Evolutionary conservation across 345 rosid species (phyloP).

Genomic region (Sonneratia caseolaris): DNA sequence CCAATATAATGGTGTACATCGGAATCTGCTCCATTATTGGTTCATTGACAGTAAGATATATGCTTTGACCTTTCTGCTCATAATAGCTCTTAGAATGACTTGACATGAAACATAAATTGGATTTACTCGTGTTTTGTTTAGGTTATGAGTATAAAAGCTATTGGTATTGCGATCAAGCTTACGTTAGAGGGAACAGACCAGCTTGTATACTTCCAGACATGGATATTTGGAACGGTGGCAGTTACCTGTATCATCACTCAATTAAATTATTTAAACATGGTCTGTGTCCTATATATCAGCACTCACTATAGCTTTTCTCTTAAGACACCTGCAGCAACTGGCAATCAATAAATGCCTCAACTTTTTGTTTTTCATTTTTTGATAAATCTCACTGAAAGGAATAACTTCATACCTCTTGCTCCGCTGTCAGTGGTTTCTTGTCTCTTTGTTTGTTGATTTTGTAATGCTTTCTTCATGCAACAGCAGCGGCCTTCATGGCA

Average conservation of each 20-base stretch:
- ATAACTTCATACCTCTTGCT: neutral
- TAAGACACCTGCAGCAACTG: neutral
- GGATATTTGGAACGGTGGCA: conserved; percentile 71
- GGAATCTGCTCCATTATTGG: conserved; percentile 74
- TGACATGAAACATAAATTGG: neutral
- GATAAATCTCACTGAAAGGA: neutral
- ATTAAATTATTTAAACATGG: conserved; percentile 73
- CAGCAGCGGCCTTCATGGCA: neutral
- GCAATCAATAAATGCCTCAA: neutral
- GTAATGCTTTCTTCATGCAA: neutral
- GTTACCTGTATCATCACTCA: conserved; percentile 62
- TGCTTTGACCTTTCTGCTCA: neutral
- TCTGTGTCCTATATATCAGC: conserved; percentile 16
- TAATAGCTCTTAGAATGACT: neutral
- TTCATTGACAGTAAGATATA: conserved; percentile 46
- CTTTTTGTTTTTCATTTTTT: neutral
- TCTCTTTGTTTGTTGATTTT: neutral
- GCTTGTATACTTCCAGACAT: conserved; percentile 46
- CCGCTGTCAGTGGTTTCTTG: neutral
- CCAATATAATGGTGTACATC: conserved; percentile 60
- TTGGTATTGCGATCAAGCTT: conserved; percentile 72
- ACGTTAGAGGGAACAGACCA: conserved; percentile 60
- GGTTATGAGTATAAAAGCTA: conserved; percentile 83
- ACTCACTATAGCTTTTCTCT: neutral
- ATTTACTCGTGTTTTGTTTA: conserved; percentile 13